Base-by-base conservation (phyloP, 176 grass and related monocot species). In the Eremochloa ophiuroides region DNA sequence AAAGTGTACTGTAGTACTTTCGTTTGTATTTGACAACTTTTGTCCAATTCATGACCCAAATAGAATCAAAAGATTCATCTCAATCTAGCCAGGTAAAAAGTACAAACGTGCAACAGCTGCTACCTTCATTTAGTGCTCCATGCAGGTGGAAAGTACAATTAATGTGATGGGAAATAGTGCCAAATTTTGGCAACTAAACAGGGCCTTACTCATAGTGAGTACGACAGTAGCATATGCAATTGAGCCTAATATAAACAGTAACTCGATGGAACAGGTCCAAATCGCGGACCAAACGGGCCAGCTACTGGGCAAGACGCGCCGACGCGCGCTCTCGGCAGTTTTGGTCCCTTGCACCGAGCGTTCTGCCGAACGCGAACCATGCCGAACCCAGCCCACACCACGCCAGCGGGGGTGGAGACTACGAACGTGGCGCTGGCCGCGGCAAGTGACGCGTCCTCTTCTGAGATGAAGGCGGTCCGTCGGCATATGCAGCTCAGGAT, bases 401-500 rank as follows among this genome's bases (percentile, higher is more conserved):
- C 23, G 29, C 51, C 27, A 68, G 39, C 64, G 39, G 50, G 1
- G 50, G 20, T n/a, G 66, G 39, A 33, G 26, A 44, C 4, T 23
- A 35, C 10, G 31, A 38, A 17, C 62, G 15, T 50, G 83, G 67
- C 50, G 14, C 50, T 2, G n/a, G n/a, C n/a, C 10, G 30, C 44
- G 22, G 61, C 25, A 26, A 22, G 71, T 17, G 22, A 68, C 44
- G 73, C 43, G 25, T 42, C 59, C 46, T 80, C 76, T 58, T 73
- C 59, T 46, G 76, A 73, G 68, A 17, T 47, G 68, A 30, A 7
- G 66, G 11, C 55, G 56, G 62, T 9, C 55, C 66, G 16, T 11
- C 28, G 23, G 51, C 64, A 26, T n/a, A 70, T 6, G 39, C 28
- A 90, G 44, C 60, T 88, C 38, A 79, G 88, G 67, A 82, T 93